Base-by-base conservation (phyloP, 2,329 filamentous ascomycete genomes). In the Furcasterigmium sp. region DNA sequence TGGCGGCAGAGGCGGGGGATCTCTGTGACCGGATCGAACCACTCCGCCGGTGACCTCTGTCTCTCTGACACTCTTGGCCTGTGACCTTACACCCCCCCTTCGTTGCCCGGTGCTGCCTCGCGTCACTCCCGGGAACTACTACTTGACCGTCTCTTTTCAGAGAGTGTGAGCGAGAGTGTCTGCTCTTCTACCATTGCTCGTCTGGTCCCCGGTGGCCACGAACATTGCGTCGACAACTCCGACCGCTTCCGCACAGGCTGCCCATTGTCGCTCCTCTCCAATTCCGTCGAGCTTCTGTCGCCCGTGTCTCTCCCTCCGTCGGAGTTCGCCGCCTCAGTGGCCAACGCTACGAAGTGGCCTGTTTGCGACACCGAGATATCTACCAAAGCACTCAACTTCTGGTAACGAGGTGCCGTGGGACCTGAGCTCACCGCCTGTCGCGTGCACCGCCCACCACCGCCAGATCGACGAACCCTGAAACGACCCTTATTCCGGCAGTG, bases 391-490 rank as follows among this genome's bases (percentile, higher is more conserved):
- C 23, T 26, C 23, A 26, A 7, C n/a, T n/a, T n/a, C 11, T 11
- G 23, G 32, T 11, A 17, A 35, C 32, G n/a, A 10, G 11, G n/a
- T 35, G 7, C 15, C n/a, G 10, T 35, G 32, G 6, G 32, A 35
- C n/a, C 32, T 17, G 10, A 35, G 32, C 32, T 35, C 32, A 35
- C 32, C 32, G 32, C 32, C 32, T 35, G 32, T 35, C 32, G 32
- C 15, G 32, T 35, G 32, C 32, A 15, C n/a, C 23, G 23, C 17
- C 32, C n/a, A 35, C 15, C 32, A 21, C 13, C 18, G 17, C 38
- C 38, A 17, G 38, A 40, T 40, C 38, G 38, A 40, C 38, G 19
- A 15, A 15, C 26, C 38, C 28, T 40, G 38, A 40, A 40, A 40
- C 38, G 26, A 15, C 32, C 18, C n/a, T n/a, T 23, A 32, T 32